Conservation (phyloP, 495 filamentous ascomycete genomes). For the Lentithecium fluviatile region DNA sequence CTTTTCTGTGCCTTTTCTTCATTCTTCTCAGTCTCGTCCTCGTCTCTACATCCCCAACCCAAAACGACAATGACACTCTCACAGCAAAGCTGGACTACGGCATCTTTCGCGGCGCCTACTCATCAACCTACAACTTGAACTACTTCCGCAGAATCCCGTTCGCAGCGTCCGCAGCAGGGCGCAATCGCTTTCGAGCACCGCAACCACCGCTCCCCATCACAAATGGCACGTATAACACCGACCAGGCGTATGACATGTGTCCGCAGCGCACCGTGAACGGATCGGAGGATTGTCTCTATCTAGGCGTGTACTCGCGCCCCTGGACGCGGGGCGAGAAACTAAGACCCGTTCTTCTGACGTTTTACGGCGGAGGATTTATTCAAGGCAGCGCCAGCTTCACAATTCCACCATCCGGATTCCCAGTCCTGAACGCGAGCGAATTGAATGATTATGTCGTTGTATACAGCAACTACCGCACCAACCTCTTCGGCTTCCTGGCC, state of each 20-base stretch:
- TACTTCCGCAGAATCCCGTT: conserved; percentile 61
- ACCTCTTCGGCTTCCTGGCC: conserved; percentile 60
- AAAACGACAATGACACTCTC: neutral
- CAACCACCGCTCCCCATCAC: conserved; percentile 51
- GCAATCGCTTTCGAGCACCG: conserved; percentile 57
- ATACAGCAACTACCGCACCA: conserved; percentile 57
- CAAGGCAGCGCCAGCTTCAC: conserved; percentile 55
- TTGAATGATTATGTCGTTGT: conserved; percentile 53
- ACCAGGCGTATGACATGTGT: conserved; percentile 58
- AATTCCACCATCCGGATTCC: conserved; percentile 57
- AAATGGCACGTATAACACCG: conserved; percentile 55
- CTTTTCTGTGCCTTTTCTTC: too few relatives aligned
- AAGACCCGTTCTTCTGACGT: conserved; percentile 59
- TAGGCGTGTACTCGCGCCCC: conserved; percentile 58
- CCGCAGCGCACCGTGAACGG: conserved; percentile 59
- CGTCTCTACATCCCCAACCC: neutral
- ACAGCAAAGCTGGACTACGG: conserved; percentile 52
- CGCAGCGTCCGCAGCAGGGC: conserved; percentile 55
- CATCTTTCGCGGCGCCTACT: conserved; percentile 59
- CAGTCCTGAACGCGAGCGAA: conserved; percentile 52
- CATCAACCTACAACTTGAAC: conserved; percentile 50
- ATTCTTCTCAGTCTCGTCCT: neutral
- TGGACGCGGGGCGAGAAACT: conserved; percentile 41
- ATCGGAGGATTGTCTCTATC: conserved; percentile 62
- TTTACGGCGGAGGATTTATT: conserved; percentile 64